These are phyloP conservation scores for Dipodascus albidus DNA, from an alignment of 805 yeast species.

Conservation along the genomic window DNA sequence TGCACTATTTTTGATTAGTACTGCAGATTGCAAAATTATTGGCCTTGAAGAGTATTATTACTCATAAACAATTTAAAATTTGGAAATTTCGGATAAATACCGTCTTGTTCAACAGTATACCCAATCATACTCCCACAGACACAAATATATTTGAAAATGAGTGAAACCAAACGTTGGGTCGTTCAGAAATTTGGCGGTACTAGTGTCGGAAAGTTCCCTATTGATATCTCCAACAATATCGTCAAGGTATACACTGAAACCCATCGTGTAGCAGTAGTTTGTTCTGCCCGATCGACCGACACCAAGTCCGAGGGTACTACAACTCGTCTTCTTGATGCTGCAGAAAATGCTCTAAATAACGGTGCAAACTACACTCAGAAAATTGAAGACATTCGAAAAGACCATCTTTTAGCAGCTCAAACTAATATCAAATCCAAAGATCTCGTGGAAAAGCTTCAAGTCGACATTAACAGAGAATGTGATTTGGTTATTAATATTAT, in stretches of 20 bases:
- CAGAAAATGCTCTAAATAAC: slow-evolving; percentile 38
- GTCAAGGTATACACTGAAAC: slow-evolving; percentile 45
- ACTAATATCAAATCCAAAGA: slow-evolving; percentile 34
- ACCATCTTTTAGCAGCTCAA: slow-evolving; percentile 68
- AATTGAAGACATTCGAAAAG: slow-evolving; percentile 59
- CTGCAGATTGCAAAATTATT: not conserved
- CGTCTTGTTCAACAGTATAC: no score
- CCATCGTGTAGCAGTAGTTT: slow-evolving; percentile 78
- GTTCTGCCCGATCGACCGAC: slow-evolving; percentile 87
- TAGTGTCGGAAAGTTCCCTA: slow-evolving; percentile 89
- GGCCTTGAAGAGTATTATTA: not conserved
- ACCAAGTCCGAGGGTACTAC: slow-evolving; percentile 95
- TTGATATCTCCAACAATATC: slow-evolving; percentile 72
- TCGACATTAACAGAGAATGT: slow-evolving; percentile 54
- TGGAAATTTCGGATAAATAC: not conserved
- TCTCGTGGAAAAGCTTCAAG: slow-evolving; percentile 42
- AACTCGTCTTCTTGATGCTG: slow-evolving; percentile 70
- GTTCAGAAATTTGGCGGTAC: slow-evolving; percentile 98
- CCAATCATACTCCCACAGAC: no score
- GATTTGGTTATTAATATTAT: slow-evolving; percentile 56
- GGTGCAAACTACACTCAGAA: slow-evolving; percentile 34
- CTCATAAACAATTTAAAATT: not conserved
- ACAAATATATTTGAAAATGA: slow-evolving; percentile 35
- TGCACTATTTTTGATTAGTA: no score
- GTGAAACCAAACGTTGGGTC: slow-evolving; percentile 38